These are phyloP conservation scores for Botrytis porri DNA, from an alignment of 2,329 filamentous ascomycete genomes.

Conservation along the genomic window DNA sequence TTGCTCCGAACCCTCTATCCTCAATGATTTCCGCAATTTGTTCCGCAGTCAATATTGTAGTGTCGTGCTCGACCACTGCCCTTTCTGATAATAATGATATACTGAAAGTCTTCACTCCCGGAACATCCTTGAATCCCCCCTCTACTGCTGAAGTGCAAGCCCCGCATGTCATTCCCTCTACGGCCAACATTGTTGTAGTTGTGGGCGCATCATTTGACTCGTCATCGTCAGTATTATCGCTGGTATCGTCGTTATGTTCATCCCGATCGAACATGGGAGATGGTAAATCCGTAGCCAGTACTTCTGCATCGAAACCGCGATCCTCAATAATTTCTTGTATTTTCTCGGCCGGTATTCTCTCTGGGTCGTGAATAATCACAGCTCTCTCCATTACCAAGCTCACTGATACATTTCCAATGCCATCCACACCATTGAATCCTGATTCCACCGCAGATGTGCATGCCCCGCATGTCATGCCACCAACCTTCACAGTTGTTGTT, in stretches of 20 bases:
- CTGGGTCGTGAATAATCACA: slow-evolving; percentile 86
- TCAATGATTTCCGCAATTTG: slow-evolving; percentile 58
- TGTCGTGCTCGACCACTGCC: slow-evolving; percentile 80
- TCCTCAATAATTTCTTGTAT: slow-evolving; percentile 87
- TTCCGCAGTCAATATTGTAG: slow-evolving; percentile 49
- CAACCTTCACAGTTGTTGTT: slow-evolving; percentile 86
- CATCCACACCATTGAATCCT: slow-evolving; percentile 78
- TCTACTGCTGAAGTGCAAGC: slow-evolving; percentile 86
- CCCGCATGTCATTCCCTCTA: slow-evolving; percentile 89
- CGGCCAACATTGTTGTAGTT: slow-evolving; percentile 70
- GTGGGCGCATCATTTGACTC: slow-evolving; percentile 39
- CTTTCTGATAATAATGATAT: slow-evolving; percentile 82
- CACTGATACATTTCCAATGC: slow-evolving; percentile 83
- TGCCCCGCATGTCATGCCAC: slow-evolving; percentile 88
- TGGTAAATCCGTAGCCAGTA: slow-evolving; percentile 78
- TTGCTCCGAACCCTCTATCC: slow-evolving; percentile 76
- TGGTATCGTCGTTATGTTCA: slow-evolving; percentile 39
- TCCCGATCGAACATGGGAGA: slow-evolving; percentile 45
- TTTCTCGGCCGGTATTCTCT: slow-evolving; percentile 67
- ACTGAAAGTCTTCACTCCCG: slow-evolving; percentile 72
- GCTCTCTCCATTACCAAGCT: slow-evolving; percentile 94
- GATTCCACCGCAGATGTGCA: slow-evolving; percentile 95
- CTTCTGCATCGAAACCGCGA: slow-evolving; percentile 83
- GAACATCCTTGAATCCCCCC: slow-evolving; percentile 70
- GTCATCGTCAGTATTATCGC: slow-evolving; percentile 33